Percentiles rank a stretch among this genome's conserved stretches.
phyloP scores from a whole-genome alignment of 108 stramenopile species.

The Cyclostephanos invisitatus region DNA sequence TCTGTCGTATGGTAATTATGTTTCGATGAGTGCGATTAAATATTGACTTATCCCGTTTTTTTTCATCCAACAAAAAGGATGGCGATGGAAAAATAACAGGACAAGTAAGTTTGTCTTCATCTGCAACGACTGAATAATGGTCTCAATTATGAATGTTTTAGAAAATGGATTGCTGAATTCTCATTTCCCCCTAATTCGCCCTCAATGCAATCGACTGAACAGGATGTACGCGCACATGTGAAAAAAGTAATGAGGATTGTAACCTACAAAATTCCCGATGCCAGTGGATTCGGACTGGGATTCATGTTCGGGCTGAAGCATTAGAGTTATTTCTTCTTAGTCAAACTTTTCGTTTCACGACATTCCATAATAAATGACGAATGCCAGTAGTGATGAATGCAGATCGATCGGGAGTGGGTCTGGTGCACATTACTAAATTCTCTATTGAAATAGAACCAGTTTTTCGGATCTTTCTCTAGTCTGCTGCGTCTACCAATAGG shows the following conservation, averaged over 20 bases:
- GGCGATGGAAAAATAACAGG: conserved; percentile 42
- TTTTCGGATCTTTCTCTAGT: no score
- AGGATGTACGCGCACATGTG: conserved; percentile 82
- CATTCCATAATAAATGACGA: neutral
- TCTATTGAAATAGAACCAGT: no score
- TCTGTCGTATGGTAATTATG: conserved; percentile 7
- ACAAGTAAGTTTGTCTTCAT: neutral
- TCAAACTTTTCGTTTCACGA: no score
- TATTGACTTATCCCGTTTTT: neutral
- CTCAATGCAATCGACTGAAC: neutral
- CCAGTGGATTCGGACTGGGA: conserved; percentile 85
- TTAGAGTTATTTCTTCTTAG: neutral
- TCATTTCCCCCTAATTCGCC: neutral
- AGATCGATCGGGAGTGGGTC: no score
- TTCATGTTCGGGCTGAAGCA: conserved; percentile 76
- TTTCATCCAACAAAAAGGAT: conserved; percentile 17
- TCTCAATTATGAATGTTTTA: neutral
- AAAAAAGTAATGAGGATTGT: conserved; percentile 75
- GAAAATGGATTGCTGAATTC: neutral
- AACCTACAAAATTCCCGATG: conserved; percentile 75
- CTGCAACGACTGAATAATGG: neutral
- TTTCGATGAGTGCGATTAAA: neutral
- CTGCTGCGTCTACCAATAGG: no score
- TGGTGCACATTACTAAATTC: no score
- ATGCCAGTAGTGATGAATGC: no score